These are phyloP conservation scores for Heliophila coronopifolia DNA, from an alignment of 441 rosid species.

Conservation along the genomic window DNA sequence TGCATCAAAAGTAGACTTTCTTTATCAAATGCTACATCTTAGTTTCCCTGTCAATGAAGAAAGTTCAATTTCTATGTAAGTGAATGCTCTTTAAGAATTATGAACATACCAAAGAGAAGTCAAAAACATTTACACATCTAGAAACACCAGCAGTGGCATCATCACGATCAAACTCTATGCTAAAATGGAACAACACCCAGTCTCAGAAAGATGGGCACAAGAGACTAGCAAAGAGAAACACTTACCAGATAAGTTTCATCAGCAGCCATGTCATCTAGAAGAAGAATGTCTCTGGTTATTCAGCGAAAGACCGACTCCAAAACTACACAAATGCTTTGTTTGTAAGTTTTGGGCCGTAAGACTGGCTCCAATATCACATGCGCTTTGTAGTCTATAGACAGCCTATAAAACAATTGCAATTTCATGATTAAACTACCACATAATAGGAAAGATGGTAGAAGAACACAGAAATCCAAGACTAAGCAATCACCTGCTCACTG, in stretches of 20 bases:
- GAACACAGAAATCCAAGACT: slow-evolving; percentile 1
- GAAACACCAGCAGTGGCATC: slow-evolving; percentile 99
- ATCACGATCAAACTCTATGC: slow-evolving; percentile 96
- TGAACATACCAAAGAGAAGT: slow-evolving; percentile 75
- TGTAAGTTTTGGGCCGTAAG: slow-evolving; percentile 68
- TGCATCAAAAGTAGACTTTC: slow-evolving; percentile 9
- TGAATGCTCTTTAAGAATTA: slow-evolving; percentile 6
- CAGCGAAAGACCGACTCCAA: slow-evolving; percentile 77
- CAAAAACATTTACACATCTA: slow-evolving; percentile 85
- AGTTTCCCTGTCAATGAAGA: slow-evolving; percentile 9
- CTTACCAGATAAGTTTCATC: slow-evolving; percentile 89
- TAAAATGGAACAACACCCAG: slow-evolving; percentile 33
- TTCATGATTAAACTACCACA: slow-evolving; percentile 7
- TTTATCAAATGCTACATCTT: slow-evolving; percentile 1
- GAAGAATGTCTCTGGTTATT: slow-evolving; percentile 67
- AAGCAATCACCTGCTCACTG: slow-evolving; percentile 61
- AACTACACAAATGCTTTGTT: slow-evolving; percentile 72
- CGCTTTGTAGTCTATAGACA: slow-evolving; percentile 82
- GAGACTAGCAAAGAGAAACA: background rate
- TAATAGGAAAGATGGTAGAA: background rate
- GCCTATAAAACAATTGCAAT: slow-evolving; percentile 39
- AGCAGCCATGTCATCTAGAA: slow-evolving; percentile 95
- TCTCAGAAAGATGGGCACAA: slow-evolving; percentile 14
- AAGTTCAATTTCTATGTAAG: background rate
- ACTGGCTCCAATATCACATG: slow-evolving; percentile 91